These are phyloP conservation scores for Gastrodia elata DNA, from an alignment of 106 monocot genomes.

Conservation along the genomic window DNA sequence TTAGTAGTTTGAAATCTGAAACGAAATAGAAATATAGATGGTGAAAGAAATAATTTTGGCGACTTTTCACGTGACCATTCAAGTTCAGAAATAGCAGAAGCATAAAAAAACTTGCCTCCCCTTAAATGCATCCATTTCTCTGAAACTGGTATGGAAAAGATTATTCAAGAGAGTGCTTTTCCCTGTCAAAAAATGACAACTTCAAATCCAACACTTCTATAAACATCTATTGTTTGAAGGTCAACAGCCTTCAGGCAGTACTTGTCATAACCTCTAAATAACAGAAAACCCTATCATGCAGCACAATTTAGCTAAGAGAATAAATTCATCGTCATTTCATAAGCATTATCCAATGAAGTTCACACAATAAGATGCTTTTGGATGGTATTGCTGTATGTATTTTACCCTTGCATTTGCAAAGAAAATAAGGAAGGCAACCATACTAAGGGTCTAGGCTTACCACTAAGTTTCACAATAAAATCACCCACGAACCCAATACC, in stretches of 20 bases:
- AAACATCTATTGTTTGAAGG: neutral
- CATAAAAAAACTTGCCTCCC: constrained; percentile 52
- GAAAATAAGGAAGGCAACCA: neutral
- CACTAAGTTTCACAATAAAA: neutral
- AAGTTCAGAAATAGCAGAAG: neutral
- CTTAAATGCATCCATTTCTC: constrained; percentile 85
- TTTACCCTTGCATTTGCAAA: neutral
- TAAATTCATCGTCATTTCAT: neutral
- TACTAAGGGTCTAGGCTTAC: neutral
- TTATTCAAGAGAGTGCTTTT: constrained; percentile 97
- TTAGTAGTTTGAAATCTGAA: constrained; percentile 90
- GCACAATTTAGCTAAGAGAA: neutral
- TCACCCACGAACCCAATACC: neutral
- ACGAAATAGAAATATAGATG: neutral
- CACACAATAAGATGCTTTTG: neutral
- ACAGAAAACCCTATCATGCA: neutral
- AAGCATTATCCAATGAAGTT: neutral
- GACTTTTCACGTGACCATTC: neutral
- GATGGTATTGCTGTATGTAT: neutral
- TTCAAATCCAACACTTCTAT: neutral
- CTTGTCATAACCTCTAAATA: neutral
- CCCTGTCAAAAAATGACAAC: constrained; percentile 28
- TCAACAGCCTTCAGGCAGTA: neutral
- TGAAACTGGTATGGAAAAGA: constrained; percentile 80
- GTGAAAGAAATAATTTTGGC: neutral